Base-by-base conservation (phyloP, 352 stramenopile genomes). In the Pythium myriotylum region DNA sequence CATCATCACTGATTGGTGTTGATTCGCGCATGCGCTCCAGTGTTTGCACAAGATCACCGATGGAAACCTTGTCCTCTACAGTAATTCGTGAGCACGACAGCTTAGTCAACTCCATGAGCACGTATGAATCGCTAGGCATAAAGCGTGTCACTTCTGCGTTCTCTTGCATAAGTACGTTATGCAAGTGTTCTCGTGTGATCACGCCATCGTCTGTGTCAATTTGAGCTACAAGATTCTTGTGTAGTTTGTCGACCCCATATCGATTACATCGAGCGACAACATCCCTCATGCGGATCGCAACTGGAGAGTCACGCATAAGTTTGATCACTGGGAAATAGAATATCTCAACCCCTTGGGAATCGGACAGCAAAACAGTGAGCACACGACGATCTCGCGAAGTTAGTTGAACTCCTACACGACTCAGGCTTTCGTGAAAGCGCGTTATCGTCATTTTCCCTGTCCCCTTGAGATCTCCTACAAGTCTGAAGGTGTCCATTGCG, bases 261-360 rank as follows among this genome's bases (percentile, higher is more conserved):
- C 56, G 61, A 23, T 55, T 35, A 40, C 76, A 88, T 9, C 77
- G 74, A 4, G 23, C 26, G 10, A 88, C 39, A 12, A 60, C 67
- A 22, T 65, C 43, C 7, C 50, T 26, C 19, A 81, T 59, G 0
- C 73, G 51, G 13, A 72, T 43, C 2, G 54, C 68, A 1, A 62
- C 45, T 5, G 66, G 63, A 13, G 74, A 57, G 24, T 80, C 67
- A 17, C 55, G 55, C 3, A 81, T n/a, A 16, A 66, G 43, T 20
- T 75, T 66, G 16, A 90, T 43, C n/a, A 90, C 67, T 1, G 73
- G 62, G 8, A 76, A 59, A 41, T 87, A 88, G 6, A 90, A 54
- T 32, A 88, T 61, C 17, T 84, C 68, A 23, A 69, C 65, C 3
- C 78, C 81, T 33, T 76, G 84, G 20, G 41, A 52, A 45, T 87